Percentiles rank a stretch among this genome's conserved stretches.
Conservation (phyloP, 1,284 basidiomycete species). For the Cutaneotrichosporon dermatis region DNA sequence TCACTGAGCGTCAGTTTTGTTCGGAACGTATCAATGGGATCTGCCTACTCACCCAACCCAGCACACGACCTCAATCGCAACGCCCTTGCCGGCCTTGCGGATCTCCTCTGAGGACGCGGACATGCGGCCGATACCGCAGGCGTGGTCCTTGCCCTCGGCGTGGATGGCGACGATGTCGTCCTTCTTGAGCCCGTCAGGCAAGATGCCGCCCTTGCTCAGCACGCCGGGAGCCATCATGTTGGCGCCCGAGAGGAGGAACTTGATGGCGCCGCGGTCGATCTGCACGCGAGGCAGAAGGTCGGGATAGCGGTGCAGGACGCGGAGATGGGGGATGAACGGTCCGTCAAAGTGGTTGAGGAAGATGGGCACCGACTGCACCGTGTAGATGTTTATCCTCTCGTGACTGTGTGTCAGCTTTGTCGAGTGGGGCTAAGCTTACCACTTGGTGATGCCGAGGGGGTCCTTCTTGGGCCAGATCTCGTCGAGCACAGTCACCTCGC, state of each 20-base stretch:
- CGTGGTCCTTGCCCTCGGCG: slow-evolving; percentile 94
- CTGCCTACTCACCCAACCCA: slow-evolving; percentile 46
- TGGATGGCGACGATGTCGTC: slow-evolving; percentile 77
- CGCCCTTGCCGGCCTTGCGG: slow-evolving; percentile 78
- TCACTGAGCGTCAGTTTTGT: slow-evolving; percentile 60
- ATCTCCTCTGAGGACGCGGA: slow-evolving; percentile 86
- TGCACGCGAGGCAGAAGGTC: slow-evolving; percentile 80
- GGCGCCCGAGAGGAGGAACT: slow-evolving; percentile 84
- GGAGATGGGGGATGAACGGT: slow-evolving; percentile 81
- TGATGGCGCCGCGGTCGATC: slow-evolving; percentile 95
- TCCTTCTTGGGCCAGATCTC: slow-evolving; percentile 99
- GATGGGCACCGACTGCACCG: slow-evolving; percentile 76
- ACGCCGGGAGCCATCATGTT: slow-evolving; percentile 97
- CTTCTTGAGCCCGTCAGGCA: slow-evolving; percentile 73
- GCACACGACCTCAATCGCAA: slow-evolving; percentile 77
- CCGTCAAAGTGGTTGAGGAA: slow-evolving; percentile 98
- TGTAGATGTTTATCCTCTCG: slow-evolving; percentile 92
- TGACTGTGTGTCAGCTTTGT: slow-evolving; percentile 56
- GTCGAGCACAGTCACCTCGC: slow-evolving; percentile 62
- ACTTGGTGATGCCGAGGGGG: slow-evolving; percentile 84
- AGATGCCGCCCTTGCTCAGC: slow-evolving; percentile 81
- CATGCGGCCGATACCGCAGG: slow-evolving; percentile 80
- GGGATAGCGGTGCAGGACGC: slow-evolving; percentile 89
- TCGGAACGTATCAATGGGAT: neutral
- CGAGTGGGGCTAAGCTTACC: slow-evolving; percentile 53